These are phyloP conservation scores for Septoria petroselini DNA, from an alignment of 2,329 filamentous ascomycete species.

Conservation along the genomic window DNA sequence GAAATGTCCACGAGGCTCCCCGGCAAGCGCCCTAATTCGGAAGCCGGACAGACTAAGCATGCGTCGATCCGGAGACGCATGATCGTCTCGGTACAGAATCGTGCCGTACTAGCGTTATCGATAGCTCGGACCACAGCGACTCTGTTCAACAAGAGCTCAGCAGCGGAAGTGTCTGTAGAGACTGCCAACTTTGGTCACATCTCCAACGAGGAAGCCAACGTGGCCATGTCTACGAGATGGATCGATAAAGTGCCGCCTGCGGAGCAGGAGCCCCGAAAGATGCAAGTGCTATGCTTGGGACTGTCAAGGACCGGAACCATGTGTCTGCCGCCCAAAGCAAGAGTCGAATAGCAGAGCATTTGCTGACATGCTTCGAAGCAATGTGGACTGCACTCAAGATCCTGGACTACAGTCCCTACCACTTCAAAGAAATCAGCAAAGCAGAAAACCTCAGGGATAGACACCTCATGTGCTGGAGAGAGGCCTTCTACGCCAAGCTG, in stretches of 20 bases:
- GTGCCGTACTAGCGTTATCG: neutral
- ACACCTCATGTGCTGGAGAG: constrained; percentile 15
- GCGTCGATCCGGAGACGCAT: neutral
- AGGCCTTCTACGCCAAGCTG: constrained; percentile 12
- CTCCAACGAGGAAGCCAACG: neutral
- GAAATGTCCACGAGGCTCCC: neutral
- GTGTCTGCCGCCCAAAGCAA: constrained; percentile 3
- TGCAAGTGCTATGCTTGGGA: constrained; percentile 17
- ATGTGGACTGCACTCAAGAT: constrained; percentile 13
- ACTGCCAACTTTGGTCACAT: neutral
- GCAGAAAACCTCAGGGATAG: constrained; percentile 7
- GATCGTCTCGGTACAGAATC: neutral
- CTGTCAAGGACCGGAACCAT: constrained; percentile 18
- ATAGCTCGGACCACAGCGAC: neutral
- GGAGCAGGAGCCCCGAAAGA: constrained; percentile 1
- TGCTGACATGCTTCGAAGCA: neutral
- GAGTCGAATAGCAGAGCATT: no score
- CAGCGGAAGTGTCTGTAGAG: neutral
- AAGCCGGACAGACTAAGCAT: neutral
- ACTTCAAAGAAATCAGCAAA: constrained; percentile 14
- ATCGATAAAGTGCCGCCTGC: constrained; percentile 4
- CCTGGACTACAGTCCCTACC: constrained; percentile 12
- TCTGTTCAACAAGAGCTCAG: neutral
- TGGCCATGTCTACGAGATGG: constrained; percentile 8
- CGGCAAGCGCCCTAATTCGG: neutral